Evolutionary conservation across 2,329 filamentous ascomycete species (phyloP).

Genomic region (Exophiala sideris): DNA sequence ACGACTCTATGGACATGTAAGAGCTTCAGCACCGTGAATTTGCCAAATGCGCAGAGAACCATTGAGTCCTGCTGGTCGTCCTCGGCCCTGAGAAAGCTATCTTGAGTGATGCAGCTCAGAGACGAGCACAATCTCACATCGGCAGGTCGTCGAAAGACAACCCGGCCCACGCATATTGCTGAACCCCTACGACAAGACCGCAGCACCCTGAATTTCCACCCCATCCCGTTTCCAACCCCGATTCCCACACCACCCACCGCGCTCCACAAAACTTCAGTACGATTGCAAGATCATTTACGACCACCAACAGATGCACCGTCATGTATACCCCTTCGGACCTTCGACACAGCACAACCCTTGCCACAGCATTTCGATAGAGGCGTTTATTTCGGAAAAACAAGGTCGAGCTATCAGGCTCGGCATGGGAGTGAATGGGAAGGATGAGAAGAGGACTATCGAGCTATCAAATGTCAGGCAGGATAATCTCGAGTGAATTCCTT

Average conservation of each 20-base stretch:
- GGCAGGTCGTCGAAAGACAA: constrained; percentile 5
- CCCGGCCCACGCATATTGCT: constrained; percentile 25
- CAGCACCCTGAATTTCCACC: constrained; percentile 16
- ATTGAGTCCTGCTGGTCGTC: background rate
- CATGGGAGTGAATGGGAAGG: constrained; percentile 6
- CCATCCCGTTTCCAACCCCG: constrained; percentile 1
- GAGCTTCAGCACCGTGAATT: background rate
- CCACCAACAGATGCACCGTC: constrained; percentile 30
- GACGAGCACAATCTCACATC: background rate
- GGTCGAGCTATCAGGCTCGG: constrained; percentile 4
- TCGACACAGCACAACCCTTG: constrained; percentile 14
- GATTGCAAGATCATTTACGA: constrained; percentile 34
- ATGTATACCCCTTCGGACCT: constrained; percentile 27
- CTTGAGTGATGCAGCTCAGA: background rate
- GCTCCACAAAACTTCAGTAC: constrained; percentile 30
- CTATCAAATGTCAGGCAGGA: constrained; percentile 13
- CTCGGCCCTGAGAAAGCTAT: background rate
- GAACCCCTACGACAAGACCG: constrained; percentile 41
- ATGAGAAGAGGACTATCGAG: constrained; percentile 3
- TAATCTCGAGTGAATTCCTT: constrained; percentile 10
- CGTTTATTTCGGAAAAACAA: constrained; percentile 18
- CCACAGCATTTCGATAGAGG: constrained; percentile 15
- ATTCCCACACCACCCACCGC: constrained; percentile 31
- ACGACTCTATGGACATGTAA: constrained; percentile 74
- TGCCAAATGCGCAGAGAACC: background rate